Evolutionary conservation across 2,329 filamentous ascomycete genomes (phyloP), one percentile per base, ranked within the genome.

Genomic region (Bipolaris oryzae): DNA sequence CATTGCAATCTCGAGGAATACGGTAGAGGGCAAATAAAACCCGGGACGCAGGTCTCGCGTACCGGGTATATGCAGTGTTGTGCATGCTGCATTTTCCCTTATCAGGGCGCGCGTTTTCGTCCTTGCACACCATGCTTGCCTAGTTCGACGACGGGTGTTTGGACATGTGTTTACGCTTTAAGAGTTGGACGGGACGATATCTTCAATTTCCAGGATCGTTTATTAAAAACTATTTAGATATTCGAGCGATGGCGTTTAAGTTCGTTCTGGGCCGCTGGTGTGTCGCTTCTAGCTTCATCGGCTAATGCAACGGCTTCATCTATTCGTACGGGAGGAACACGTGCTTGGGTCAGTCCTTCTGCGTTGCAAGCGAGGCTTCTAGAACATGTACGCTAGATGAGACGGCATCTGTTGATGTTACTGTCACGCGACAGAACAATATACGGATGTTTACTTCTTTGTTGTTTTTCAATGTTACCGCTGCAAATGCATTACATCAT

Each of bases 41-140:
- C 45, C 21, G 45, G 45, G 45, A 38, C 11, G 11, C 34, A 37
- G 21, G 18, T n/a, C n/a, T 38, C 47, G 47, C 47, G 15, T 50
- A 50, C 35, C 47, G 47, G 47, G 23, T 50, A 50, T 50, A 50
- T 50, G 47, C 37, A 50, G n/a, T 18, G 5, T 18, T 25, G 15
- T 48, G 45, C 45, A 48, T 28, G 34, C 16, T 42, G 16, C 45
- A 48, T 38, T 18, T 31, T 28, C 16, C 5, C 18, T 28, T 20
- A 37, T 48, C 21, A 31, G n/a, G 15, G 18, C 25, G 20, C 7
- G 28, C 44, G 15, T 7, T 47, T 11, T 35, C 3, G 34, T 11
- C 21, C 21, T 20, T 35, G 33, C 44, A 35, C 6, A 16, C 18
- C 4, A 18, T 18, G 7, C 13, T 45, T n/a, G 18, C 10, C 5